A percentile compares a stretch with the other conserved stretches of the same genome.
Conservation (phyloP, 306 rosid genomes). For the Trifolium dubium region DNA sequence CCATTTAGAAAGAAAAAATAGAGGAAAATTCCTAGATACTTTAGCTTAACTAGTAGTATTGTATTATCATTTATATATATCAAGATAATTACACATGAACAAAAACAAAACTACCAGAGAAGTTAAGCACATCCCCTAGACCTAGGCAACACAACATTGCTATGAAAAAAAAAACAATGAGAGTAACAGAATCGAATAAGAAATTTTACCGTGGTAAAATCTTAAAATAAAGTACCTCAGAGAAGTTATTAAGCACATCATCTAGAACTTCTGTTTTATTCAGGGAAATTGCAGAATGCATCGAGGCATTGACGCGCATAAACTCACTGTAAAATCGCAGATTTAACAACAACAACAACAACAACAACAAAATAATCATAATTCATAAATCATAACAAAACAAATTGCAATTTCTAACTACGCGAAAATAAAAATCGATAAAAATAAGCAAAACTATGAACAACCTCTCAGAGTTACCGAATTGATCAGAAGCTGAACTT, state of each 20-base stretch:
- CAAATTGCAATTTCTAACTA: slow-evolving; percentile 15
- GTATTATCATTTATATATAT: too few relatives aligned
- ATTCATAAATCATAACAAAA: background rate
- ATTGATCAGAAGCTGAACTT: slow-evolving; percentile 38
- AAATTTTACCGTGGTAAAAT: background rate
- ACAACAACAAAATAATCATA: background rate
- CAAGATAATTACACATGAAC: too few relatives aligned
- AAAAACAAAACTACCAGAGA: too few relatives aligned
- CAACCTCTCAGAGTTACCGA: slow-evolving; percentile 66
- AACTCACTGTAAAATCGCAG: slow-evolving; percentile 53
- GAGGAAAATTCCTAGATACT: too few relatives aligned
- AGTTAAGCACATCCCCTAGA: too few relatives aligned
- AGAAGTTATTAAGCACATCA: slow-evolving; percentile 67
- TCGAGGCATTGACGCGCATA: slow-evolving; percentile 65
- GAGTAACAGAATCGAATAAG: slow-evolving; percentile 1
- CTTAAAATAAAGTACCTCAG: slow-evolving; percentile 55
- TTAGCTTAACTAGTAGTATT: too few relatives aligned
- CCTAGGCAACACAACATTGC: too few relatives aligned
- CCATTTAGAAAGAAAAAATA: too few relatives aligned
- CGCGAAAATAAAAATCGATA: background rate
- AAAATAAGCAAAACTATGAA: slow-evolving; percentile 33
- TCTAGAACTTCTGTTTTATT: slow-evolving; percentile 77
- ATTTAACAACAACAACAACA: slow-evolving; percentile 7
- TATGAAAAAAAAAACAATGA: too few relatives aligned
- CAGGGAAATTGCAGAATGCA: slow-evolving; percentile 81